These are phyloP conservation scores for Cutaneotrichosporon cutaneum DNA, from an alignment of 1,284 basidiomycete genomes.

Conservation along the genomic window DNA sequence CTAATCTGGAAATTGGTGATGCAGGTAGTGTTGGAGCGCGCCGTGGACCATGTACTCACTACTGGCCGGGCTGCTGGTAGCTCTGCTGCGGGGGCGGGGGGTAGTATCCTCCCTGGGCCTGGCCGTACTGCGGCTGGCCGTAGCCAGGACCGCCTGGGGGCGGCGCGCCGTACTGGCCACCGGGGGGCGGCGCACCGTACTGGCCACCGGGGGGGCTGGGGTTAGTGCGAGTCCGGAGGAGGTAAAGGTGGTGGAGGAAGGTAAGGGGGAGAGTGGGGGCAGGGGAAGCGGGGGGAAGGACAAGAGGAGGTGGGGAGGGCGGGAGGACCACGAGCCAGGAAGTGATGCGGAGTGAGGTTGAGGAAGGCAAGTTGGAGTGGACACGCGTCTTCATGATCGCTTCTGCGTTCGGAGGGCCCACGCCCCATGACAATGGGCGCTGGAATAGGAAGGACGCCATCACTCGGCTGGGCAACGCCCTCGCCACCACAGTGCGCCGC, in stretches of 20 bases:
- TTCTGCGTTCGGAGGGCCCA: too few relatives aligned
- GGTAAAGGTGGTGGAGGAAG: background rate
- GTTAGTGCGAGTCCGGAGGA: slow-evolving; percentile 3
- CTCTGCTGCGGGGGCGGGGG: slow-evolving; percentile 41
- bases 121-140: slow-evolving; percentile 34
- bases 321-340: too few relatives aligned
- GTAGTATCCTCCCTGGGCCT: slow-evolving; percentile 36
- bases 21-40: background rate
- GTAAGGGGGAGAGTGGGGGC: background rate
- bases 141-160: slow-evolving; percentile 12
- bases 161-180: slow-evolving; percentile 9
- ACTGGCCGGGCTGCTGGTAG: slow-evolving; percentile 27
- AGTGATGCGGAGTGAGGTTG: too few relatives aligned
- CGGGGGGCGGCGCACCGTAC: slow-evolving; percentile 20
- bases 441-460: too few relatives aligned
- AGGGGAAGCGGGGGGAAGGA: background rate
- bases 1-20: background rate
- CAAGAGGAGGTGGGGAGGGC: too few relatives aligned
- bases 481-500: too few relatives aligned
- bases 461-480: too few relatives aligned
- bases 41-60: slow-evolving; percentile 26
- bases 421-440: too few relatives aligned
- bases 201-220: slow-evolving; percentile 7
- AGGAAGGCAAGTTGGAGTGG: too few relatives aligned
- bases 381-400: too few relatives aligned